Evolutionary conservation across 139 green algal species (phyloP).

Genomic region (Volvox reticuliferus): DNA sequence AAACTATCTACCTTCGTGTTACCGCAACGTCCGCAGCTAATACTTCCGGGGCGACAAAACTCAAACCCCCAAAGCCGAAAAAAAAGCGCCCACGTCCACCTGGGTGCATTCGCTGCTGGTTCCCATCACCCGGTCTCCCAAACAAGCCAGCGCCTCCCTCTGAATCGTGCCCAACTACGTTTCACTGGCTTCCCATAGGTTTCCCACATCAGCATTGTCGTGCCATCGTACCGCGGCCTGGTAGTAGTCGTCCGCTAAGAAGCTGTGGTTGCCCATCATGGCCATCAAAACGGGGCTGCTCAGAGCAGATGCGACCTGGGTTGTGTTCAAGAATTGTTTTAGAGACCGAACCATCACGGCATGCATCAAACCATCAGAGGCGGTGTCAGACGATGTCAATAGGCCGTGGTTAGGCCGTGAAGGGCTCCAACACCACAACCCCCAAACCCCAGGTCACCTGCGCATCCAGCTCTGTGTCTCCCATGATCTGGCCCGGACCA

Average conservation of each 20-base stretch:
- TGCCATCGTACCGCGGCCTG: slow-evolving; percentile 15
- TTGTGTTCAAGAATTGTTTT: too few relatives aligned
- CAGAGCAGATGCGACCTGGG: slow-evolving; percentile 54
- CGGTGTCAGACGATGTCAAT: too few relatives aligned
- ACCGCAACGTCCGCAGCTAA: too few relatives aligned
- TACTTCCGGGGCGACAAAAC: neutral
- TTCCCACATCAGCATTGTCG: too few relatives aligned
- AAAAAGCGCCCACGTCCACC: neutral
- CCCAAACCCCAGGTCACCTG: neutral
- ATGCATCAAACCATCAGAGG: too few relatives aligned
- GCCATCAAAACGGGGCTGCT: slow-evolving; percentile 71
- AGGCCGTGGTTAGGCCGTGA: neutral
- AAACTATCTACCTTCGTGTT: too few relatives aligned
- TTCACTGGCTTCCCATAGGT: neutral
- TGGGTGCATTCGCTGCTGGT: neutral
- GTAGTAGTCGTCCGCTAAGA: slow-evolving; percentile 40
- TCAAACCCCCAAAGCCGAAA: neutral
- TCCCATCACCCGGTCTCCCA: neutral
- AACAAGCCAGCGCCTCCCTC: neutral
- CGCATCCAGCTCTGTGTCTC: slow-evolving; percentile 52
- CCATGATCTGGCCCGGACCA: slow-evolving; percentile 38
- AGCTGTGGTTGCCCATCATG: slow-evolving; percentile 48
- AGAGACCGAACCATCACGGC: too few relatives aligned
- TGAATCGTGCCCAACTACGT: neutral
- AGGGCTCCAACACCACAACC: neutral